phyloP scores from a whole-genome alignment of 2,329 filamentous ascomycete genomes.

The Bipolaris cookei region DNA sequence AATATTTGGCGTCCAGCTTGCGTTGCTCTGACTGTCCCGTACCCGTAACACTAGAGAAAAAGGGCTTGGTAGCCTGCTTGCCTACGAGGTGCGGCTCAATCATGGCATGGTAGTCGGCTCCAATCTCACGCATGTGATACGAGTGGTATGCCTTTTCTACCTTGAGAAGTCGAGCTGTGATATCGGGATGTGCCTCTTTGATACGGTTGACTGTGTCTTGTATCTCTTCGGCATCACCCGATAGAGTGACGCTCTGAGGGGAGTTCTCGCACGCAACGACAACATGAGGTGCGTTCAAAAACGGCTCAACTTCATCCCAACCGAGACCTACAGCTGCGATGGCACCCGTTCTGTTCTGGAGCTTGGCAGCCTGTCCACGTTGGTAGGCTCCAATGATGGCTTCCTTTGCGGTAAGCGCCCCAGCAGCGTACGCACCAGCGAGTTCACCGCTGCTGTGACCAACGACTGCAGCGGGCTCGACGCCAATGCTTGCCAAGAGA shows the following conservation, averaged over 20 bases:
- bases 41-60: conserved; percentile 20
- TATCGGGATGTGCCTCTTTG: conserved; percentile 30
- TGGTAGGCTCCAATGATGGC: conserved; percentile 29
- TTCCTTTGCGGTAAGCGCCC: conserved; percentile 24
- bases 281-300: neutral
- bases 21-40: neutral
- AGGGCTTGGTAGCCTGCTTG: neutral
- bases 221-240: conserved; percentile 24
- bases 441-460: conserved; percentile 54
- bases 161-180: conserved; percentile 21
- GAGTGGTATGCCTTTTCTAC: conserved; percentile 41
- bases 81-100: neutral
- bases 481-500: conserved; percentile 4
- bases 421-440: conserved; percentile 48
- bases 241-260: conserved; percentile 29
- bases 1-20: conserved; percentile 21
- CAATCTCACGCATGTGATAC: conserved; percentile 28
- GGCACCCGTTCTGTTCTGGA: conserved; percentile 4
- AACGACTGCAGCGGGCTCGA: conserved; percentile 26
- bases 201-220: neutral
- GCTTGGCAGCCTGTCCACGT: conserved; percentile 16
- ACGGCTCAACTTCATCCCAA: conserved; percentile 2
- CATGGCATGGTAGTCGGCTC: conserved; percentile 13
- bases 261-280: conserved; percentile 27
- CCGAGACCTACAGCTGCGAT: conserved; percentile 23